Base-by-base conservation (phyloP, 2,329 filamentous ascomycete species). In the Fusarium nygamai region DNA sequence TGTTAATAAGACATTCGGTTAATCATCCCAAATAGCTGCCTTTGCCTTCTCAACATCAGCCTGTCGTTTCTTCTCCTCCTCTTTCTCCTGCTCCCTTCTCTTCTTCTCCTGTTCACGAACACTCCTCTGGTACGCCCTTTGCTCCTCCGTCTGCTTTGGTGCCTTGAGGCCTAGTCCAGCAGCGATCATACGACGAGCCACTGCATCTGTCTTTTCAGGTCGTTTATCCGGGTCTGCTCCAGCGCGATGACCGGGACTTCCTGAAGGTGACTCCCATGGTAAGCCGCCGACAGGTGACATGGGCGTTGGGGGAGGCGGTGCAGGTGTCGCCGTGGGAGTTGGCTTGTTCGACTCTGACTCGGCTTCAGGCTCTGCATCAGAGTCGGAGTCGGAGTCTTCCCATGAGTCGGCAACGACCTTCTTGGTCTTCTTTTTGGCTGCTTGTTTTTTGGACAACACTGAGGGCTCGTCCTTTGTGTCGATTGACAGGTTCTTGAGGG, bases 171-270 rank as follows among this genome's bases (percentile, higher is more conserved):
- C 96, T 74, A 98, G 85, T 1, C 94, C 95, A 8, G 93, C 93
- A 2, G 94, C 95, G 81, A 99, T 98, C 89, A 99, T 88, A 67
- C 96, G 88, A 71, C 93, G 90, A 10, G 96, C 96, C 44, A 97
- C 94, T 2, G 95, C 94, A 70, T 97, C 97, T 71, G 95, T 97
- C 86, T 98, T 99, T 84, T 98, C 95, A 0, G 95, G 96, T 44
- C 93, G 85, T 64, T 77, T 75, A 7, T 68, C 53, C 16, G 73
- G 38, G 10, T 77, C 74, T 36, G 59, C 64, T n/a, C 51, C 56
- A n/a, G 46, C 48, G 22, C 44, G 39, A 39, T 44, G 60, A 33
- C 59, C 69, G 11, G 75, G 22, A 47, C 57, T n/a, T 61, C 74
- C 64, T 72, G 61, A 31, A 16, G 48, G 54, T 8, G 76, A 43